phyloP scores from a whole-genome alignment of 331 rosid genomes.

The Rhamnella rubrinervis region DNA sequence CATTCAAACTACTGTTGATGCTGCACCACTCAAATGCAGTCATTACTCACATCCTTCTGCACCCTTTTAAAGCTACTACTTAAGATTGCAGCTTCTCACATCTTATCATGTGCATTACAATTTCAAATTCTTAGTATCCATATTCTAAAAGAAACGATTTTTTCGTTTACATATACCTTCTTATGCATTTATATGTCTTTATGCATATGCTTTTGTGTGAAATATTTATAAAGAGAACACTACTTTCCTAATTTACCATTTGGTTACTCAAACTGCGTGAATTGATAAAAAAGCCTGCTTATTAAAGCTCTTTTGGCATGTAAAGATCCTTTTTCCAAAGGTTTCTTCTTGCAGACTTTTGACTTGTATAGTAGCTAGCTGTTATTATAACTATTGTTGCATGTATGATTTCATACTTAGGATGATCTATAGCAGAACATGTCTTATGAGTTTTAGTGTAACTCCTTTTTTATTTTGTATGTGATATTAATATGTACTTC shows the following conservation, averaged over 20 bases:
- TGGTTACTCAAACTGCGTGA: background rate
- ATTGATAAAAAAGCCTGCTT: background rate
- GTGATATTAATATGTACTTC: background rate
- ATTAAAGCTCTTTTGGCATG: conserved; percentile 5
- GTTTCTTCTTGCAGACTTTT: background rate
- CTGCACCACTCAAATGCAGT: background rate
- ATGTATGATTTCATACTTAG: background rate
- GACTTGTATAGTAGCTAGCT: background rate
- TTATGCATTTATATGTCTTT: too few species aligned
- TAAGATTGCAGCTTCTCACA: background rate
- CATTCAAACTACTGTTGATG: background rate
- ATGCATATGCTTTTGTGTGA: too few species aligned
- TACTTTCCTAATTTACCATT: too few species aligned
- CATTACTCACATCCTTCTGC: background rate
- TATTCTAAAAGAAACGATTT: too few species aligned
- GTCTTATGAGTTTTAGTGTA: background rate
- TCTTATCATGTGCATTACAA: too few species aligned
- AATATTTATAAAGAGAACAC: too few species aligned
- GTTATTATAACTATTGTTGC: background rate
- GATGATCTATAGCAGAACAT: background rate
- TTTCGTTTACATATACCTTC: too few species aligned
- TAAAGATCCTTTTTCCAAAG: background rate
- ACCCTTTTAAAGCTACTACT: background rate
- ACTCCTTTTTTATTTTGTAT: background rate
- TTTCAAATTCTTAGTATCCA: too few species aligned